A percentile compares a stretch with the other conserved stretches of the same genome.
Evolutionary conservation across 139 green algal species (phyloP).

Genomic region (Chlorella vulgaris): DNA sequence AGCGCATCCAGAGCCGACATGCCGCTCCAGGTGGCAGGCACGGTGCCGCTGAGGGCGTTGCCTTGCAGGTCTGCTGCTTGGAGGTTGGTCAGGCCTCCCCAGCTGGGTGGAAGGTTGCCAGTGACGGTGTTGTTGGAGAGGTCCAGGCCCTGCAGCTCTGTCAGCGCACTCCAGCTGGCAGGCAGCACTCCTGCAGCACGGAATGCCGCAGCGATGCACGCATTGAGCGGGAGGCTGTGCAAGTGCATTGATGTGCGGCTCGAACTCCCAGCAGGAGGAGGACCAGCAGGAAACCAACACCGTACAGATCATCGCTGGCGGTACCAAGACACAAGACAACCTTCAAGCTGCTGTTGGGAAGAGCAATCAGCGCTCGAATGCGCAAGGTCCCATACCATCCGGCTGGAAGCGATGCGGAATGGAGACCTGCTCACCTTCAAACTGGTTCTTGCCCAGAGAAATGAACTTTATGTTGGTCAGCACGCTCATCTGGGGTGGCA

Average conservation of each 20-base stretch:
- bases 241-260: too few species aligned
- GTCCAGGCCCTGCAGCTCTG: conserved; percentile 41
- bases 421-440: conserved; percentile 30
- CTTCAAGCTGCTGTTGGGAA: too few species aligned
- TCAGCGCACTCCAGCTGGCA: conserved; percentile 25
- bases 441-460: conserved; percentile 34
- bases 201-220: too few species aligned
- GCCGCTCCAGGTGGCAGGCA: conserved; percentile 34
- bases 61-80: conserved; percentile 33
- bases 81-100: conserved; percentile 36
- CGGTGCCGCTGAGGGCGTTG: conserved; percentile 35
- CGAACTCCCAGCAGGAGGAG: too few species aligned
- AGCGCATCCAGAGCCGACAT: conserved; percentile 26
- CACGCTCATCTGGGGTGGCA: conserved; percentile 39
- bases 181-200: conserved; percentile 29
- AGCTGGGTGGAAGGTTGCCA: conserved; percentile 34
- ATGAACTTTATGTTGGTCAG: conserved; percentile 39
- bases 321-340: too few species aligned
- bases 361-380: background rate
- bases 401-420: too few species aligned
- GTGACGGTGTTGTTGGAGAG: conserved; percentile 36
- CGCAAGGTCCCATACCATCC: too few species aligned
- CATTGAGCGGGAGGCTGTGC: too few species aligned
- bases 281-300: too few species aligned
- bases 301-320: too few species aligned